A percentile compares a stretch with the other conserved stretches of the same genome.
phyloP scores from a whole-genome alignment of 208 protist species.

The Zelonia costaricensis region DNA sequence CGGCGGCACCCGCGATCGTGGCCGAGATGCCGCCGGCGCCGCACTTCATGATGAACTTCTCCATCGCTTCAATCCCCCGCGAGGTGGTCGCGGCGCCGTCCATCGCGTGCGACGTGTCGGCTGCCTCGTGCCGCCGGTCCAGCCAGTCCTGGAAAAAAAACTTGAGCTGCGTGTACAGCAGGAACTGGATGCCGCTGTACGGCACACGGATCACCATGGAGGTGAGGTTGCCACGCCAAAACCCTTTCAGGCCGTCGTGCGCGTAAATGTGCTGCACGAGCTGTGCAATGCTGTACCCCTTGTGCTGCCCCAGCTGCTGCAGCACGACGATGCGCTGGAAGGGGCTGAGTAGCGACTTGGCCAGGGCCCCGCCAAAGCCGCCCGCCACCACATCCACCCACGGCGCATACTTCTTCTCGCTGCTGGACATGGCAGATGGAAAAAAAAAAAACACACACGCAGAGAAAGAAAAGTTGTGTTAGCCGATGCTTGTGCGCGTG shows the following conservation, averaged over 20 bases:
- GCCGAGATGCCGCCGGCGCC: conserved; percentile 84
- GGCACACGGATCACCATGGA: conserved; percentile 89
- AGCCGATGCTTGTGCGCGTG: too few relatives aligned
- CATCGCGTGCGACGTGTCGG: not conserved
- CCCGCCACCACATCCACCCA: conserved; percentile 86
- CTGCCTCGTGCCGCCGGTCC: conserved; percentile 12
- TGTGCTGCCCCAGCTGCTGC: conserved; percentile 81
- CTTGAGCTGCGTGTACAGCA: conserved; percentile 80
- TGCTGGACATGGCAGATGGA: conserved; percentile 40
- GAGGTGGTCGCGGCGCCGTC: not conserved
- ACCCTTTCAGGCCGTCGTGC: conserved; percentile 71
- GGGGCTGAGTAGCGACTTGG: conserved; percentile 82
- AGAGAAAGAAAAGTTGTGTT: too few relatives aligned
- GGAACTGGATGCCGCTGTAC: conserved; percentile 89
- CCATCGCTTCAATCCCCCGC: conserved; percentile 32
- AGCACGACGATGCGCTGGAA: conserved; percentile 89
- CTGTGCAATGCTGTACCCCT: conserved; percentile 36
- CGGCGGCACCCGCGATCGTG: conserved; percentile 70
- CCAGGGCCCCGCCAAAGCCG: conserved; percentile 65
- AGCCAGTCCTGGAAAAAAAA: conserved; percentile 80
- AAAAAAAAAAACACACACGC: too few relatives aligned
- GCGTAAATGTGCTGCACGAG: conserved; percentile 52
- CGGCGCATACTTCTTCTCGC: conserved; percentile 72
- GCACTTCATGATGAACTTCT: conserved; percentile 88
- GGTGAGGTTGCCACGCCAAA: conserved; percentile 90